Base-by-base conservation (phyloP, 116 monocot species). In the Dioscorea cayenensis region DNA sequence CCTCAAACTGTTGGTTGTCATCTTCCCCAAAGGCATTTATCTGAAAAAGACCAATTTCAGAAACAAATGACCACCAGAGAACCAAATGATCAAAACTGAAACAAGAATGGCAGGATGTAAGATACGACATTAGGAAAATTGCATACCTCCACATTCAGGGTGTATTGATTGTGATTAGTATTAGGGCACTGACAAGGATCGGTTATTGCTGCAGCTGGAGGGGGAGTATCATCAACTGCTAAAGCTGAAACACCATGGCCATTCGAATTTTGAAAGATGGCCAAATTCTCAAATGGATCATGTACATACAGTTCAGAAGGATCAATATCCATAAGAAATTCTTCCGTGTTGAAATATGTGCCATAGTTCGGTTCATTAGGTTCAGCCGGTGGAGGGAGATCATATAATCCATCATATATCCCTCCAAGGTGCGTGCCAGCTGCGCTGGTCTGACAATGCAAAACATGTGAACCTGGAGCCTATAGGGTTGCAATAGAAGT, bases 261-360 rank as follows among this genome's bases (percentile, higher is more conserved):
- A 51, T 55, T 70, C 29, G 10, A 14, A 67, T 21, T 38, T 21
- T n/a, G 11, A 28, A 70, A 70, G 4, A 2, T 16, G 11, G 71
- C 36, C 9, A 6, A 71, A 8, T 23, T 6, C 3, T 18, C 37
- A 61, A 71, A 38, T 28, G 61, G 17, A 21, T 61, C 21, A 23
- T 62, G 48, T 28, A 64, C 10, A 18, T 28, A 25, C 18, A 62
- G 28, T 17, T 72, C 66, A 73, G 49, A 37, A 10, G 36, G 28
- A 71, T 68, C 10, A 71, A n/a, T 13, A 49, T 66, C 64, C 1
- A 48, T 64, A n/a, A 14, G 14, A 83, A 12, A 71, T 83, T 49
- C 35, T 2, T 83, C 85, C 28, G 81, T 3, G 66, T 79, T 85
- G 6, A 85, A 22, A 25, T 75, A 67, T 21, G 61, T 14, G 29